Evolutionary conservation across 192 early-diverging fungal species (phyloP).

Genomic region (Pilobolus umbonatus): DNA sequence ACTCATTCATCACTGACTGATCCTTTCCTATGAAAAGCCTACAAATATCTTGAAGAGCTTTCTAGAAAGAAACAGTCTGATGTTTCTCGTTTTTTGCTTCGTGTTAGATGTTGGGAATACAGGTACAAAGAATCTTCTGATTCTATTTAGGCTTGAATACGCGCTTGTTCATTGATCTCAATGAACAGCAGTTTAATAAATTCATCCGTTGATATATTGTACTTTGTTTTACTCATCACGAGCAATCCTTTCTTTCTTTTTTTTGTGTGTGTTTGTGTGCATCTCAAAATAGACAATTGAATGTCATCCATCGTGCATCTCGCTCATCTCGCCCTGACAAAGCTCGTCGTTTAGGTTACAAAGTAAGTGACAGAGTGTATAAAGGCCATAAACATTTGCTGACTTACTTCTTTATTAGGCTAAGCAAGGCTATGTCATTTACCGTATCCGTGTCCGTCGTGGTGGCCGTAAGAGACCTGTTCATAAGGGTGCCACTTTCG

Average conservation of each 20-base stretch:
- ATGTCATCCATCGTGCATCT: slow-evolving; percentile 97
- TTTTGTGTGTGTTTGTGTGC: background rate
- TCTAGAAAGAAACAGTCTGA: slow-evolving; percentile 99
- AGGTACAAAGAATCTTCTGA: slow-evolving; percentile 49
- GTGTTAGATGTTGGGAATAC: slow-evolving; percentile 98
- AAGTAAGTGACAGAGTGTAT: too few relatives aligned
- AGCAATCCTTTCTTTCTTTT: background rate
- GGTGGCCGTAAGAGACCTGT: slow-evolving; percentile 97
- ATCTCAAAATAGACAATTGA: slow-evolving; percentile 86
- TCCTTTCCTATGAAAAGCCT: slow-evolving; percentile 57
- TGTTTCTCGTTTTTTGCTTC: slow-evolving; percentile 97
- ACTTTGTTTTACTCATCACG: background rate
- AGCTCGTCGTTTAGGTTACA: slow-evolving; percentile 98
- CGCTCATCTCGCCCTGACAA: slow-evolving; percentile 98
- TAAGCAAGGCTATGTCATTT: slow-evolving; percentile 99
- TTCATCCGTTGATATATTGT: slow-evolving; percentile 17
- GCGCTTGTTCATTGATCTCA: slow-evolving; percentile 38
- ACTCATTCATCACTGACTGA: too few relatives aligned
- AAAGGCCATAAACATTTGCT: too few relatives aligned
- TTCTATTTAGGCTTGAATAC: slow-evolving; percentile 18
- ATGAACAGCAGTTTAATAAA: slow-evolving; percentile 10
- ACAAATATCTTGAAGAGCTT: slow-evolving; percentile 93
- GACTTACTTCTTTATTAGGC: too few relatives aligned
- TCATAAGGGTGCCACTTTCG: slow-evolving; percentile 97
- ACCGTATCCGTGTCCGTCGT: slow-evolving; percentile 98